Base-by-base conservation (phyloP, 306 rosid genomes). In the Prunus mongolica region DNA sequence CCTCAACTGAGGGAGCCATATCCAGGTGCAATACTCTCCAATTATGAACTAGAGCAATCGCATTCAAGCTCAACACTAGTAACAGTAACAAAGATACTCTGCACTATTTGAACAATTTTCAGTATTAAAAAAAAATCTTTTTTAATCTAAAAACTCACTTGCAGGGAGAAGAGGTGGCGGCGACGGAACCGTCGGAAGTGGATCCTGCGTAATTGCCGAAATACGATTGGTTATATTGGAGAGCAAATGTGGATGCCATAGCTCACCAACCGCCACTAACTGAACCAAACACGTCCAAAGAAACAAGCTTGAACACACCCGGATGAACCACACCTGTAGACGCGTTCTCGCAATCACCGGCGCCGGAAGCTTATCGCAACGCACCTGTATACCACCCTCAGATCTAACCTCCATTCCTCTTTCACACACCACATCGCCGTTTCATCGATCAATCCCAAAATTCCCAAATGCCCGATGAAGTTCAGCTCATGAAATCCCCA, bases 221-320 rank as follows among this genome's bases (percentile, higher is more conserved):
- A 90, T 85, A 70, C 93, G 90, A 84, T 56, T 78, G 15, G 91
- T 82, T 41, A 92, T 79, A 52, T 89, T 93, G 71, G 87, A 77
- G 77, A 92, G 54, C 76, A 95, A 84, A 76, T 80, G 90, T 1
- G 96, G 89, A 78, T 78, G 86, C 99, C 99, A 92, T 28, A 95
- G 84, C 86, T 86, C 93, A 73, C 90, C 92, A 45, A 95, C 87
- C 30, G 97, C 91, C 24, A 92, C 87, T 15, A 95, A 84, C 89
- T 92, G 99, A 82, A 92, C 88, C 84, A 95, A 41, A 79, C 97
- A 95, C 52, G 97, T 92, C 99, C 97, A 95, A 0, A 95, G 79
- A 77, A 92, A 88, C 91, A 95, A 87, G 92, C 97, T 90, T 63
- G 89, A 85, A 81, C 97, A 92, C 32, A 88, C 80, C 45, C 96